Evolutionary conservation across 2,329 filamentous ascomycete species (phyloP).

Genomic region (Neonectria neomacrospora): DNA sequence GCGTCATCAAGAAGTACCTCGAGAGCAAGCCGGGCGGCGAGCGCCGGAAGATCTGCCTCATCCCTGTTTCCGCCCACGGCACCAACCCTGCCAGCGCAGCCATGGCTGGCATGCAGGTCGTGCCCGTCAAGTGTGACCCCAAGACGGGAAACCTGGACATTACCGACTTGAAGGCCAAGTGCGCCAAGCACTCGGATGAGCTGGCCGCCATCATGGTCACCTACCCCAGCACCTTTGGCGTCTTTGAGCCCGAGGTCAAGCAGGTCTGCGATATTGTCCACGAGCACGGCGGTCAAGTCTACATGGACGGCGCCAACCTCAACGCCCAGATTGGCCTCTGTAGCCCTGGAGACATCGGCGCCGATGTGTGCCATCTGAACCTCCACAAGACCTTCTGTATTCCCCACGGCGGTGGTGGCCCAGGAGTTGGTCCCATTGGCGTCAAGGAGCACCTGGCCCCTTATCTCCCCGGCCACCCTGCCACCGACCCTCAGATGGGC

Average conservation of each 20-base stretch:
- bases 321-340: slow-evolving; percentile 96
- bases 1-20: slow-evolving; percentile 86
- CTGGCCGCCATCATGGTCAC: slow-evolving; percentile 96
- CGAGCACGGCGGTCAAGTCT: slow-evolving; percentile 90
- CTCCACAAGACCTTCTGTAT: slow-evolving; percentile 99
- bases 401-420: slow-evolving; percentile 92
- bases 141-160: slow-evolving; percentile 92
- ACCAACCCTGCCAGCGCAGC: slow-evolving; percentile 96
- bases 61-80: slow-evolving; percentile 93
- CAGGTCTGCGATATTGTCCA: slow-evolving; percentile 88
- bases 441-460: slow-evolving; percentile 84
- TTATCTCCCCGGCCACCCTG: slow-evolving; percentile 64
- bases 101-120: slow-evolving; percentile 95
- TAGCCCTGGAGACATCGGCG: slow-evolving; percentile 95
- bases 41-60: slow-evolving; percentile 89
- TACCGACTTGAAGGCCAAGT: slow-evolving; percentile 88
- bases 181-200: slow-evolving; percentile 85
- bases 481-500: slow-evolving; percentile 44
- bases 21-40: slow-evolving; percentile 65
- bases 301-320: slow-evolving; percentile 99
- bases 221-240: slow-evolving; percentile 93
- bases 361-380: slow-evolving; percentile 96
- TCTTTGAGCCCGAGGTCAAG: slow-evolving; percentile 92
- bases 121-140: slow-evolving; percentile 89
- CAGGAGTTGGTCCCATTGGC: slow-evolving; percentile 92